Conservation (phyloP, 2,329 filamentous ascomycete genomes). For the Aspergillus brunneoviolaceus region DNA sequence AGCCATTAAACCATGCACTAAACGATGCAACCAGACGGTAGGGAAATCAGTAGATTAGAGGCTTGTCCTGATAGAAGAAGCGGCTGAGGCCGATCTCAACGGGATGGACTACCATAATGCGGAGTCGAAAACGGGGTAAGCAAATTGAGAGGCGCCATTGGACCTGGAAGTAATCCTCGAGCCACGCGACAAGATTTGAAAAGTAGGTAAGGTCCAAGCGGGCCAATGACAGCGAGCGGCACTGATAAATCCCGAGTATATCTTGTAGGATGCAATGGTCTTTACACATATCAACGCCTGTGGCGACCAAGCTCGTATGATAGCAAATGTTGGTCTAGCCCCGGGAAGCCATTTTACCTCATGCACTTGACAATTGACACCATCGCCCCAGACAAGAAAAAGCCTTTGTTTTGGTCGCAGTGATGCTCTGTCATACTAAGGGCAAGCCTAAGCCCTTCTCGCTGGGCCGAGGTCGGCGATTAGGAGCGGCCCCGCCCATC, state of each 20-base stretch:
- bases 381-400: too few species aligned
- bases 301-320: neutral
- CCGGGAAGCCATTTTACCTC: neutral
- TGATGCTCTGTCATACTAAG: neutral
- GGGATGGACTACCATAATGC: neutral
- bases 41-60: neutral
- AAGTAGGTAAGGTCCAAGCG: conserved; percentile 19
- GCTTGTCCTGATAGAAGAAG: conserved; percentile 4
- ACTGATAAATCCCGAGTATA: neutral
- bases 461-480: neutral
- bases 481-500: neutral
- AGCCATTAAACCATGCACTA: neutral
- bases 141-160: neutral
- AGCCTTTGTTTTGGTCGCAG: too few species aligned
- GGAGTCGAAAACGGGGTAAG: neutral
- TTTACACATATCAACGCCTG: neutral
- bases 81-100: neutral
- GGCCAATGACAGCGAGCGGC: neutral
- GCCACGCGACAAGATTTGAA: neutral
- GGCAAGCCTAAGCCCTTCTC: neutral
- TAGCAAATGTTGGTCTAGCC: neutral
- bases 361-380: neutral
- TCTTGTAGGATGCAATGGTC: neutral
- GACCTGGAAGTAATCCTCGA: neutral
- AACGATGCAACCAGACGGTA: neutral